Conservation (phyloP, 2,329 filamentous ascomycete genomes). For the Shiraia sp. region DNA sequence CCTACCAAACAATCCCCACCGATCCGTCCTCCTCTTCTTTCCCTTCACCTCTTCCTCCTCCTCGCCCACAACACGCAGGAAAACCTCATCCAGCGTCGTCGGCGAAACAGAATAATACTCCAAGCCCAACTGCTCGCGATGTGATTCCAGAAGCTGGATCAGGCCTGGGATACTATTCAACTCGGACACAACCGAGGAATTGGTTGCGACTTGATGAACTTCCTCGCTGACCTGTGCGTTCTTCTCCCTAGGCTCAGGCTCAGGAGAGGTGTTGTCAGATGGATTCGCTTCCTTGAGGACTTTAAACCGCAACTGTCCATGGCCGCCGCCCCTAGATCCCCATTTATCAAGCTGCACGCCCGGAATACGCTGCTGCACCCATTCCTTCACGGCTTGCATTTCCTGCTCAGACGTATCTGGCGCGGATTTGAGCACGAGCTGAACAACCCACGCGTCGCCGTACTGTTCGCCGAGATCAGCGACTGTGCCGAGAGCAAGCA, state of each 20-base stretch:
- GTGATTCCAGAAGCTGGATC: conserved; percentile 73
- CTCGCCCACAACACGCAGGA: conserved; percentile 79
- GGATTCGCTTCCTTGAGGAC: conserved; percentile 61
- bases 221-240: conserved; percentile 21
- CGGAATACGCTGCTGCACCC: conserved; percentile 66
- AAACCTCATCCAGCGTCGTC: conserved; percentile 89
- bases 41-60: conserved; percentile 59
- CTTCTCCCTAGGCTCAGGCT: neutral
- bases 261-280: conserved; percentile 5
- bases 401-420: conserved; percentile 72
- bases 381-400: conserved; percentile 66
- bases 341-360: conserved; percentile 61
- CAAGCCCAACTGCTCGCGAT: conserved; percentile 69
- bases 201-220: conserved; percentile 26
- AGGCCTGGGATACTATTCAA: conserved; percentile 64
- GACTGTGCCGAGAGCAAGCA: conserved; percentile 82
- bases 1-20: conserved; percentile 2
- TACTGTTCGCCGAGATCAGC: conserved; percentile 73
- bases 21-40: conserved; percentile 14
- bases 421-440: conserved; percentile 75
- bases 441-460: conserved; percentile 78
- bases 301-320: conserved; percentile 86
- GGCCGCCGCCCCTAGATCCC: conserved; percentile 71
- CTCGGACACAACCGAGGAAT: conserved; percentile 13
- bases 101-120: conserved; percentile 87